These are phyloP conservation scores for Strobilomyces echinocephalus DNA, from an alignment of 768 basidiomycete genomes.

Conservation along the genomic window DNA sequence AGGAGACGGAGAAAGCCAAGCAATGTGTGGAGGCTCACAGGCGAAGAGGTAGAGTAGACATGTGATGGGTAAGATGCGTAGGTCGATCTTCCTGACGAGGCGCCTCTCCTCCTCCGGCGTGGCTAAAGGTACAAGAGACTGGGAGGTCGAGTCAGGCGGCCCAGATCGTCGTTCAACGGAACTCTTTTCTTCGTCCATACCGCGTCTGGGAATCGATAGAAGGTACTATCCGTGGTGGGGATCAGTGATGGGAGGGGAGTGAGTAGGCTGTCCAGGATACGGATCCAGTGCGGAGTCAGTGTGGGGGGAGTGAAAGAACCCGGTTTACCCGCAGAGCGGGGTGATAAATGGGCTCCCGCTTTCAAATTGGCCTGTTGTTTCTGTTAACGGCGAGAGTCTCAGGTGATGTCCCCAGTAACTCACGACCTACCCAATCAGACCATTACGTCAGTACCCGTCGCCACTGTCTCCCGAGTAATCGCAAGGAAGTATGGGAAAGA, in stretches of 20 bases:
- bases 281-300: not conserved
- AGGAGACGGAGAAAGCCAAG: not conserved
- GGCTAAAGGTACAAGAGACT: conserved; percentile 11
- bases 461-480: not conserved
- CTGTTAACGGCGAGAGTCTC: not conserved
- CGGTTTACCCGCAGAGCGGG: no score
- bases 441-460: not conserved
- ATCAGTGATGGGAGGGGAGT: not conserved
- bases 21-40: conserved; percentile 40
- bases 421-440: not conserved
- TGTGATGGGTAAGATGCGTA: conserved; percentile 43
- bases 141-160: not conserved
- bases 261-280: not conserved
- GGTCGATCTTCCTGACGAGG: conserved; percentile 36
- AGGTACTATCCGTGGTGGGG: not conserved
- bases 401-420: not conserved
- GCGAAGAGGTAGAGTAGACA: conserved; percentile 73
- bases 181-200: conserved; percentile 22
- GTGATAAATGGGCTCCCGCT: not conserved
- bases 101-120: conserved; percentile 32
- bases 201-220: not conserved
- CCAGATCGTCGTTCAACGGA: not conserved
- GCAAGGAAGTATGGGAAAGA: not conserved
- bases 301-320: no score
- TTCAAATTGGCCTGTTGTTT: not conserved